phyloP scores from a whole-genome alignment of 352 stramenopile species.

The Pelagophyceae sp. region DNA sequence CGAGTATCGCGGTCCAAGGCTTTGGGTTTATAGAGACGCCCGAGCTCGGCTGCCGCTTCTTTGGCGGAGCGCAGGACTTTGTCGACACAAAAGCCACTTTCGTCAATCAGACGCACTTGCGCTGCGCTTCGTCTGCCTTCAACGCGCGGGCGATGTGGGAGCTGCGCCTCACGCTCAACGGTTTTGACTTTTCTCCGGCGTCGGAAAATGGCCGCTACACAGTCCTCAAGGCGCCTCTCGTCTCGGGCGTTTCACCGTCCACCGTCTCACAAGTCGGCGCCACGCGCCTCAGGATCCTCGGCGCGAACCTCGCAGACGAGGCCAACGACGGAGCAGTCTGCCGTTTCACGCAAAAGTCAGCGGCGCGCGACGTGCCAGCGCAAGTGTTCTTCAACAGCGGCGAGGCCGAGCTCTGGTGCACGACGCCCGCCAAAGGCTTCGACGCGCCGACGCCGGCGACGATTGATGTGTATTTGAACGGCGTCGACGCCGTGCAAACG shows the following conservation, averaged over 20 bases:
- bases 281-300: neutral
- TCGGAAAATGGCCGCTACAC: neutral
- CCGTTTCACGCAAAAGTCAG: too few relatives aligned
- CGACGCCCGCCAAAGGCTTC: neutral
- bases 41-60: slow-evolving; percentile 22
- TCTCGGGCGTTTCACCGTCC: neutral
- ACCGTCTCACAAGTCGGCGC: neutral
- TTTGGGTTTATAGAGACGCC: slow-evolving; percentile 16
- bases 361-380: too few relatives aligned
- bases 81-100: too few relatives aligned
- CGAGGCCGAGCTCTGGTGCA: neutral
- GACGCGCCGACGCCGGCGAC: neutral
- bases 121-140: too few relatives aligned
- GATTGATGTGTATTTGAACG: neutral
- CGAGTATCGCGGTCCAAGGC: slow-evolving; percentile 23
- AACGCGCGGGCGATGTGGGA: neutral
- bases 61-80: too few relatives aligned
- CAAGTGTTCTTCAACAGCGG: too few relatives aligned
- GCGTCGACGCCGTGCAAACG: neutral
- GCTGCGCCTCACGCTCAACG: slow-evolving; percentile 11
- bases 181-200: slow-evolving; percentile 12
- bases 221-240: neutral
- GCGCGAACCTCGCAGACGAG: neutral
- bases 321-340: neutral
- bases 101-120: too few relatives aligned